A percentile compares a stretch with the other conserved stretches of the same genome.
phyloP scores from a whole-genome alignment of 768 basidiomycete genomes.

The Russula emetica region DNA sequence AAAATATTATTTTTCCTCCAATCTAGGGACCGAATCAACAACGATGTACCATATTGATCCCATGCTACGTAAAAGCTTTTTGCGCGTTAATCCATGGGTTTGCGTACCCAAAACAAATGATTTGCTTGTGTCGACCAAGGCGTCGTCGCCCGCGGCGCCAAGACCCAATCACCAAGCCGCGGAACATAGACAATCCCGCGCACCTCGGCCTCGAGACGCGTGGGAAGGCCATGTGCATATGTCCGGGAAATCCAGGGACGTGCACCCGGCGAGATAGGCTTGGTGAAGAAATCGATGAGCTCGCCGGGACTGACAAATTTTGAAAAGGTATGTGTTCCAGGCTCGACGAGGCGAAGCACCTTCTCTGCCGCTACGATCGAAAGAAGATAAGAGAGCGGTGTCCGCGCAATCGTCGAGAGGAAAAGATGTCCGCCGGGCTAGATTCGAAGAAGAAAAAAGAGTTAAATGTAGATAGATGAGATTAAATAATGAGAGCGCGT shows the following conservation, averaged over 20 bases:
- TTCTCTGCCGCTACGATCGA: constrained; percentile 80
- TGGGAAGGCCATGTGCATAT: constrained; percentile 45
- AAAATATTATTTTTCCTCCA: no score
- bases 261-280: constrained; percentile 38
- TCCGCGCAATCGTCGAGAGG: constrained; percentile 91
- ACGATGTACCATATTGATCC: no score
- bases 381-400: constrained; percentile 63
- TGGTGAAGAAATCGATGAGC: constrained; percentile 75
- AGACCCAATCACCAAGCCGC: constrained; percentile 59
- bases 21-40: no score
- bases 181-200: constrained; percentile 76
- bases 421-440: constrained; percentile 96
- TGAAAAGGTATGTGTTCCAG: constrained; percentile 86
- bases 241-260: constrained; percentile 58
- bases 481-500: neutral
- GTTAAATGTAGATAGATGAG: no score
- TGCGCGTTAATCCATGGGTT: constrained; percentile 37
- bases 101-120: constrained; percentile 86
- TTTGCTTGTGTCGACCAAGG: constrained; percentile 55
- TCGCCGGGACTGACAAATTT: constrained; percentile 90
- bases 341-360: constrained; percentile 70
- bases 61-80: no score
- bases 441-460: neutral
- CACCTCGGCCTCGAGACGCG: constrained; percentile 67
- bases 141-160: constrained; percentile 54